Evolutionary conservation across 2,329 filamentous ascomycete genomes (phyloP), one percentile per base, ranked within the genome.

Genomic region (Aciculosporium take): DNA sequence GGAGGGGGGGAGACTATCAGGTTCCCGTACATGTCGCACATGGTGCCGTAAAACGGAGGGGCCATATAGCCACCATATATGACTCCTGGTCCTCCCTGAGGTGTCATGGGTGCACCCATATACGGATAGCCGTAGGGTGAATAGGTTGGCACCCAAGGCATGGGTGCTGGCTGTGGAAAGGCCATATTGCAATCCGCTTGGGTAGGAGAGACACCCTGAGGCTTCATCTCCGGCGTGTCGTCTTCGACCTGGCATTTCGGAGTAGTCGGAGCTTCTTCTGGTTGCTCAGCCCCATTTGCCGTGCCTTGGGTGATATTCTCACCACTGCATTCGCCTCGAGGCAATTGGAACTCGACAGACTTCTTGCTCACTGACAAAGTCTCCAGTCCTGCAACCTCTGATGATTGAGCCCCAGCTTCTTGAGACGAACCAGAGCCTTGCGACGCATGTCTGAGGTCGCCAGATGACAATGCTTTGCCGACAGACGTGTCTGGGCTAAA

Each of bases 1-100:
- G 46, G 48, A 13, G 46, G 36, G 6, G 49, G 49, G 3, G 49
- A 49, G 10, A 46, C 20, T 34, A 50, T 40, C 30, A 51, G 43
- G 28, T 48, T 49, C 13, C 45, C 44, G 17, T 42, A 49, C 45
- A 50, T 47, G 21, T 49, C 45, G 20, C 44, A 49, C 45, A 51
- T 45, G 13, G 46, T 40, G 28, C 45, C 46, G 21, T 50, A 50
- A 33, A 45, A 46, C 1, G 40, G 46, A 33, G 40, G 41, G 7
- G 46, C 48, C 45, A 48, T 46, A 37, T 51, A 54, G n/a, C 45
- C 44, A 17, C 46, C 36, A 37, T 53, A 54, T 36, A 53, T 41
- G 7, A 51, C 15, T 13, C 42, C 46, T 7, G 45, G 45, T 5
- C 35, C 48, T 12, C 42, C 34, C 17, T 52, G 49, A 29, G 50